Base-by-base conservation (phyloP, 2,329 filamentous ascomycete species). In the Alternaria sp. region DNA sequence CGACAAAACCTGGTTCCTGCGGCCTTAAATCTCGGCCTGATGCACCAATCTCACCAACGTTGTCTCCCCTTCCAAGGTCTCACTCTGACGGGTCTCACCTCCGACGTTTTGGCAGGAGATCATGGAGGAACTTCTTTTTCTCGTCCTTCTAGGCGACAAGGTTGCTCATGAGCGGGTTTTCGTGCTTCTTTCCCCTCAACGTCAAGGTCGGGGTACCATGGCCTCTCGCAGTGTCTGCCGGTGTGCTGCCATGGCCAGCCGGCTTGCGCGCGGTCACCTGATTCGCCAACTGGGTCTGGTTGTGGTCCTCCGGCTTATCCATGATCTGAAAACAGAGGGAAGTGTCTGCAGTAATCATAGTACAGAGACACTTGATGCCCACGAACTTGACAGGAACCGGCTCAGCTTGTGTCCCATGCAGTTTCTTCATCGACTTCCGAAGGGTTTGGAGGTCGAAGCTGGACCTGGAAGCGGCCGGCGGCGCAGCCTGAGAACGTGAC, bases 311-410 rank as follows among this genome's bases (percentile, higher is more conserved):
- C 17, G 59, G 57, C 3, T 49, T 36, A 4, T 70, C 68, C 6
- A 67, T 51, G 23, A 73, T 60, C 65, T 74, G 69, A 47, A 74
- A 76, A 58, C 68, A 73, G 8, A 75, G 59, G 2, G 65, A 65
- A 10, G 50, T 28, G 25, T 66, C 30, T 17, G 68, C 62, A 9
- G 69, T 69, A 8, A 45, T 44, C 15, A 60, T 45, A 9, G 68
- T 69, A 46, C 74, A 75, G 1, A 61, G 67, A 54, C 74, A 77
- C 12, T 51, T 45, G 12, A 71, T 63, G 3, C 72, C 70, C 0
- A 60, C 63, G 45, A 77, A 74, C 44, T 59, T 52, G 19, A 76
- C 72, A 17, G 66, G 45, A 4, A 61, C 63, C 9, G 63, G 52
- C 17, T 68, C 63, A 0, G 65, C 71, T 47, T 77, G 70, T 53